Conservation (phyloP, 2,329 filamentous ascomycete genomes). For the Blumeria hordei region DNA sequence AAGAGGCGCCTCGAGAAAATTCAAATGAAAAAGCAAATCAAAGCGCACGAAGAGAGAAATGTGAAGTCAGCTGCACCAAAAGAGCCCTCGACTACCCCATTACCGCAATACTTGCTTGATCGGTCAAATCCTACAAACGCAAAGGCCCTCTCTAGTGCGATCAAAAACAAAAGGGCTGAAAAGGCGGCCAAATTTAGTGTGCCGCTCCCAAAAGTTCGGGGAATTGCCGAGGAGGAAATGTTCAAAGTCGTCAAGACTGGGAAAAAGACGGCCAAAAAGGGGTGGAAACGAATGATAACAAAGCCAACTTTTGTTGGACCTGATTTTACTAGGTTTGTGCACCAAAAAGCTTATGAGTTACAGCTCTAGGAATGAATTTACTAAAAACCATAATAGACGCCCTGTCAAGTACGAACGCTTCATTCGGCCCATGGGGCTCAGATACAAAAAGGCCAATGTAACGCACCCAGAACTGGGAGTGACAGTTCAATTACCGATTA, state of each 20-base stretch:
- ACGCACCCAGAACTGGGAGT: slow-evolving; percentile 56
- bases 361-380: too few relatives aligned
- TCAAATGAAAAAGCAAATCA: slow-evolving; percentile 87
- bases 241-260: slow-evolving; percentile 93
- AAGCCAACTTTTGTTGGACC: slow-evolving; percentile 62
- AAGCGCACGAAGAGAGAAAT: slow-evolving; percentile 85
- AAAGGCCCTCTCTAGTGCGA: slow-evolving; percentile 56
- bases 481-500: slow-evolving; percentile 67
- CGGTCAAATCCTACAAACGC: slow-evolving; percentile 32
- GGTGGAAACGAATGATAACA: slow-evolving; percentile 43
- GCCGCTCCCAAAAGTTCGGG: slow-evolving; percentile 78
- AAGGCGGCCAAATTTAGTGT: slow-evolving; percentile 88
- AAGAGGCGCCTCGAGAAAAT: slow-evolving; percentile 95
- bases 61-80: slow-evolving; percentile 44
- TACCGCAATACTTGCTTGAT: slow-evolving; percentile 87
- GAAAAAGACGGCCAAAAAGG: slow-evolving; percentile 62
- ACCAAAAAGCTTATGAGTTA: too few relatives aligned
- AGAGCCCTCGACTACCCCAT: slow-evolving; percentile 55
- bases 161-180: slow-evolving; percentile 87
- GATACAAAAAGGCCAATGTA: slow-evolving; percentile 58
- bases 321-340: slow-evolving; percentile 31
- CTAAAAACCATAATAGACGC: slow-evolving; percentile 48
- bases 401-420: slow-evolving; percentile 54
- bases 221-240: slow-evolving; percentile 90
- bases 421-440: slow-evolving; percentile 51